Conservation (phyloP, 1,284 basidiomycete genomes). For the Sporisorium sorghi region DNA sequence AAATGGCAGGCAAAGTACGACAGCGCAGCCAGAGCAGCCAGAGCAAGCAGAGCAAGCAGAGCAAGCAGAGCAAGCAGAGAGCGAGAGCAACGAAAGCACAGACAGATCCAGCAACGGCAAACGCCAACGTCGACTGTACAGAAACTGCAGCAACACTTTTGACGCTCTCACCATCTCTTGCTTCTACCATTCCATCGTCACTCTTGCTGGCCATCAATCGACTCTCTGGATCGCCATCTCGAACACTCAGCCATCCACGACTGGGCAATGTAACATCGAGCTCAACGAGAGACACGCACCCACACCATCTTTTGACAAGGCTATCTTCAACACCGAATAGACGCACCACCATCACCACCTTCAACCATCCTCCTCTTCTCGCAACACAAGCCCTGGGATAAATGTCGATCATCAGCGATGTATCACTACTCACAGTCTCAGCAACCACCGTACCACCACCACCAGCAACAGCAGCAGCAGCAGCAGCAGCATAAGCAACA, state of each 20-base stretch:
- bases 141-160: no score
- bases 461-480: conserved; percentile 36
- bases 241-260: neutral
- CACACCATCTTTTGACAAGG: neutral
- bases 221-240: neutral
- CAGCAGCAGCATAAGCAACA: conserved; percentile 41
- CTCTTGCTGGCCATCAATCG: neutral
- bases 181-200: neutral
- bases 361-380: neutral
- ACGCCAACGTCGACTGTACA: neutral
- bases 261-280: conserved; percentile 3
- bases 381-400: conserved; percentile 18
- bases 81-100: no score
- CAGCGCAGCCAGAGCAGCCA: neutral
- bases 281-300: neutral
- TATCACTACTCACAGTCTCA: conserved; percentile 50
- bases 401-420: conserved; percentile 48
- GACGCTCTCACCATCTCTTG: no score
- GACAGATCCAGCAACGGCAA: neutral
- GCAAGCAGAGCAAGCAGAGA: neutral
- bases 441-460: conserved; percentile 37
- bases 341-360: neutral
- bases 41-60: neutral
- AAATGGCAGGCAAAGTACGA: neutral
- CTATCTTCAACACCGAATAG: neutral